Evolutionary conservation across 2,329 filamentous ascomycete genomes (phyloP), one percentile per base, ranked within the genome.

Genomic region (Rhynchosporium graminicola): DNA sequence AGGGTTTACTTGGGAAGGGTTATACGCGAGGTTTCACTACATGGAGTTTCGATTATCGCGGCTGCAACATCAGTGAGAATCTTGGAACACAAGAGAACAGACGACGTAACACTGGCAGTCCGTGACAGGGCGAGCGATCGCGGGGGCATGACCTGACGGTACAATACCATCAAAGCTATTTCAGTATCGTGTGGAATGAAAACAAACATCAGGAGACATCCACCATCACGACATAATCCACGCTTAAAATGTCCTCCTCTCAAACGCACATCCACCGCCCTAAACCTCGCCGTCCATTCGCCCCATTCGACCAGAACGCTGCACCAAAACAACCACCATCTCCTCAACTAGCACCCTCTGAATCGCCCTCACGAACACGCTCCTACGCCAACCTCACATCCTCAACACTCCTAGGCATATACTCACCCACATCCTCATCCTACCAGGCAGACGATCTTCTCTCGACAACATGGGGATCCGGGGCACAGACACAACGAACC

Each of bases 401-500:
- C 9, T 93, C 92, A 2, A 97, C 95, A 0, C 83, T 99, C 4
- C 90, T 89, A 69, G 94, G 95, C 60, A 99, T 99, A 71, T 99
- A 96, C 79, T 87, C 87, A 10, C 87, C 86, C 6, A 84, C 85
- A 0, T 82, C 83, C 38, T 83, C 85, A 0, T 82, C 83, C 38
- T 83, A 83, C 62, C 79, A 83, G 50, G 76, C 76, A 66, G 77
- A 82, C 68, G 75, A 80, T 71, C 63, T 71, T 10, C 76, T 81
- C 3, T 80, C 82, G 60, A 92, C 89, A 10, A 91, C 91, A 2
- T 95, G 89, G 88, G 91, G 89, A 29, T 90, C 87, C 0, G 91
- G 91, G 42, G 84, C 89, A 38, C 85, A 90, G 73, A 91, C 89
- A 0, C 90, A 65, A 42, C 60, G 48, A 9, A 60, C 33, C 36